Evolutionary conservation across 1,284 basidiomycete genomes (phyloP).

Genomic region (Ganoderma meredithae): DNA sequence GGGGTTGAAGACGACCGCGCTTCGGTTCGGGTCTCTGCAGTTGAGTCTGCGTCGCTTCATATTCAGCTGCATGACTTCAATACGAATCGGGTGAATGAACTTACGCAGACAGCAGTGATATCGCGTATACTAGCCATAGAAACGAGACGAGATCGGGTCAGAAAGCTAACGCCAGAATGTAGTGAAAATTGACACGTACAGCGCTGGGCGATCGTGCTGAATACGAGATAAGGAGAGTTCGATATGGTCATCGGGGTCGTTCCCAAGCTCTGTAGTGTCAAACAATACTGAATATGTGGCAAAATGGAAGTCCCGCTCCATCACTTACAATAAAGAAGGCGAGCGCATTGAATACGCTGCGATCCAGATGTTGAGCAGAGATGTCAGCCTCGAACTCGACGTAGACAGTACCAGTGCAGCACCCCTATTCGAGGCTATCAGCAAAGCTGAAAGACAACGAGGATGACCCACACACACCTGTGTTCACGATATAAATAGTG

Average conservation of each 20-base stretch:
- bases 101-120: background rate
- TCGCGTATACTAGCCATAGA: background rate
- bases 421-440: background rate
- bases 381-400: background rate
- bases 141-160: too few species aligned
- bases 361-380: background rate
- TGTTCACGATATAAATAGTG: constrained; percentile 1
- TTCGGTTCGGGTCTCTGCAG: background rate
- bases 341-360: constrained; percentile 1
- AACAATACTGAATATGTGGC: background rate
- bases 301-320: too few species aligned
- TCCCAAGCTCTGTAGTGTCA: background rate
- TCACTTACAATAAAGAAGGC: background rate
- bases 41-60: background rate
- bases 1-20: background rate
- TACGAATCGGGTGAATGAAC: background rate
- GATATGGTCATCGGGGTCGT: background rate
- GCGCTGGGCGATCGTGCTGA: constrained; percentile 1
- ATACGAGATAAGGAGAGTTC: background rate
- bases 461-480: background rate
- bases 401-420: background rate
- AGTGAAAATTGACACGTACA: background rate
- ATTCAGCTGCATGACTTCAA: background rate
- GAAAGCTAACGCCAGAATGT: background rate
- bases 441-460: background rate